A percentile compares a stretch with the other conserved stretches of the same genome.
phyloP scores from a whole-genome alignment of 2,329 filamentous ascomycete genomes.

The Penicillium sclerotiorum region DNA sequence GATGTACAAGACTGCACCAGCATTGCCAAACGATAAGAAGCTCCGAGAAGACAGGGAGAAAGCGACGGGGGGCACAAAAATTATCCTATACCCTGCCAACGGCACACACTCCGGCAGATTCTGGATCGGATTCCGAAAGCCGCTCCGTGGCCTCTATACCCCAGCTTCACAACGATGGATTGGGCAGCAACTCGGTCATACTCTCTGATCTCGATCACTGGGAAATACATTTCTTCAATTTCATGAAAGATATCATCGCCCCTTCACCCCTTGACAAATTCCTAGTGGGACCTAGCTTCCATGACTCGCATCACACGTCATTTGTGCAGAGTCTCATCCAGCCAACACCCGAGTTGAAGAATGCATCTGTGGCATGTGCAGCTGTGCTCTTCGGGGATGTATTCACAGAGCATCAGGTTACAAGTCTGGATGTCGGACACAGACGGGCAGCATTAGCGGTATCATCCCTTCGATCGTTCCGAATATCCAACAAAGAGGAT shows the following conservation, averaged over 20 bases:
- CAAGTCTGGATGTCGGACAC: constrained; percentile 12
- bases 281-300: constrained; percentile 16
- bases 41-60: constrained; percentile 12
- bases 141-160: neutral
- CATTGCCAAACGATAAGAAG: constrained; percentile 10
- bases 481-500: constrained; percentile 11
- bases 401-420: constrained; percentile 4
- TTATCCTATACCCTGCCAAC: constrained; percentile 15
- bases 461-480: constrained; percentile 16
- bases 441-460: constrained; percentile 16
- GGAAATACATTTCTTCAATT: constrained; percentile 20
- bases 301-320: constrained; percentile 12
- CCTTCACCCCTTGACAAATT: constrained; percentile 21
- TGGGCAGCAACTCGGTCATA: constrained; percentile 10
- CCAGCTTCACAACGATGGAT: constrained; percentile 2
- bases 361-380: constrained; percentile 19
- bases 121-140: neutral
- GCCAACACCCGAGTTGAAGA: constrained; percentile 11
- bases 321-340: constrained; percentile 15
- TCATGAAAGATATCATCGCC: constrained; percentile 16
- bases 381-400: constrained; percentile 17
- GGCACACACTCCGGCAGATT: neutral
- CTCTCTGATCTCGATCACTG: constrained; percentile 15
- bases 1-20: constrained; percentile 13
- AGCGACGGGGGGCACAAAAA: constrained; percentile 8